phyloP scores from a whole-genome alignment of 2,329 filamentous ascomycete species.

The Ophiocordyceps camponoti-leonardi region DNA sequence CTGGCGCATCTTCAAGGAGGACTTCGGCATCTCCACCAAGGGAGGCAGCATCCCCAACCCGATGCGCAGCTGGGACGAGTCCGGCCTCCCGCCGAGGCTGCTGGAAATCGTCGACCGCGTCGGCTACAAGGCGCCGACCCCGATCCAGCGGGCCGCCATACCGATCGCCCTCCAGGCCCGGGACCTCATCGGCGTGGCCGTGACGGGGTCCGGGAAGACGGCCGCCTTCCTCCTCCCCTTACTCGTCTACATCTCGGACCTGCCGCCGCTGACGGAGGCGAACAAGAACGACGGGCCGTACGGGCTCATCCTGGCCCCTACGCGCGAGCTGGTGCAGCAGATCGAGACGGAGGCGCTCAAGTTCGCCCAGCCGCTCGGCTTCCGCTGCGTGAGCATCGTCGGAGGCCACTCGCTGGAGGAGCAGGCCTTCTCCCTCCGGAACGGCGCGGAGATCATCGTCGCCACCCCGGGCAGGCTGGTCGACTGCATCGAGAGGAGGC shows the following conservation, averaged over 20 bases:
- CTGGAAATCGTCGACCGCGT: conserved; percentile 70
- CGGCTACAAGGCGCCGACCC: conserved; percentile 80
- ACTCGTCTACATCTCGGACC: conserved; percentile 82
- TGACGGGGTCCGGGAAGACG: conserved; percentile 96
- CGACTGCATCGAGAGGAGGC: conserved; percentile 85
- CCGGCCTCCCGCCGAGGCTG: conserved; percentile 56
- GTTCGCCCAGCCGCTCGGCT: conserved; percentile 78
- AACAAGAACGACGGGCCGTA: conserved; percentile 94
- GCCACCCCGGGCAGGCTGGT: conserved; percentile 95
- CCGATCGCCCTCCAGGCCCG: conserved; percentile 84
- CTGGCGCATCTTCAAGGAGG: conserved; percentile 99
- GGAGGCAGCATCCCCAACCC: conserved; percentile 85
- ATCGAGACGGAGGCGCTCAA: conserved; percentile 90
- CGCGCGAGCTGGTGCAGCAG: conserved; percentile 92
- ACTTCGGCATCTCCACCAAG: conserved; percentile 92
- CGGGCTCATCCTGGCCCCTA: conserved; percentile 90
- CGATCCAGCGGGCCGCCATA: conserved; percentile 87
- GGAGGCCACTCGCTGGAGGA: conserved; percentile 92
- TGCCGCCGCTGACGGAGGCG: conserved; percentile 67
- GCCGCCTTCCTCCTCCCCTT: conserved; percentile 86
- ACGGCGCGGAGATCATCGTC: conserved; percentile 94
- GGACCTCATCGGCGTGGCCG: conserved; percentile 95
- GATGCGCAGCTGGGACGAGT: conserved; percentile 89
- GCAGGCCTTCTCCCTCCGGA: conserved; percentile 74
- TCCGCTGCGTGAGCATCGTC: conserved; percentile 93